These are phyloP conservation scores for Hamigera avellanea DNA, from an alignment of 495 filamentous ascomycete genomes.

Conservation along the genomic window DNA sequence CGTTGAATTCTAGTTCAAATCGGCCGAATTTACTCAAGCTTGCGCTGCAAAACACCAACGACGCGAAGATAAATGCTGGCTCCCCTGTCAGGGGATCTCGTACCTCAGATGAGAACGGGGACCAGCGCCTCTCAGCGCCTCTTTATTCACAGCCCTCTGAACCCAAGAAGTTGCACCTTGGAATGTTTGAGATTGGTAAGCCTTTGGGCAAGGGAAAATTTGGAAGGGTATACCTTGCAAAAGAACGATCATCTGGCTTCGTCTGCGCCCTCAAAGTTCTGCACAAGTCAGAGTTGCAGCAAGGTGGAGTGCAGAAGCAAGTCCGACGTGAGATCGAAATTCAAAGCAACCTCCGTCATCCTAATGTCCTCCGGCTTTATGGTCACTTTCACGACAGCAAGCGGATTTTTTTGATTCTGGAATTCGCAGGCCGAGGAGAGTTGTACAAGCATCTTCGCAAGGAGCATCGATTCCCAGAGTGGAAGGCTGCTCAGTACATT, in stretches of 20 bases:
- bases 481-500: slow-evolving; percentile 92
- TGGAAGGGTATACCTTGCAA: slow-evolving; percentile 88
- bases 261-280: slow-evolving; percentile 95
- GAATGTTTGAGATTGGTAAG: slow-evolving; percentile 98
- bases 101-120: slow-evolving; percentile 43
- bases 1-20: slow-evolving; percentile 46
- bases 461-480: slow-evolving; percentile 83
- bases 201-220: slow-evolving; percentile 97
- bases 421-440: slow-evolving; percentile 92
- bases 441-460: slow-evolving; percentile 91
- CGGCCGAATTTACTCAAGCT: slow-evolving; percentile 68
- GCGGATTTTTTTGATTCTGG: slow-evolving; percentile 88
- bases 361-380: slow-evolving; percentile 88
- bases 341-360: slow-evolving; percentile 89
- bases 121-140: slow-evolving; percentile 39
- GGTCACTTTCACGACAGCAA: slow-evolving; percentile 97
- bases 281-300: slow-evolving; percentile 87
- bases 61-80: slow-evolving; percentile 36
- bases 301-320: slow-evolving; percentile 92
- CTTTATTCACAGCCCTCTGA: slow-evolving; percentile 47
- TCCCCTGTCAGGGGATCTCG: slow-evolving; percentile 25
- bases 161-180: slow-evolving; percentile 76
- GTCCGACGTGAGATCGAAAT: slow-evolving; percentile 96
- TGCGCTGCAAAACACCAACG: slow-evolving; percentile 63
- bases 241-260: slow-evolving; percentile 79